Conservation (phyloP, 257 asterid species). For the Solanum chilense region DNA sequence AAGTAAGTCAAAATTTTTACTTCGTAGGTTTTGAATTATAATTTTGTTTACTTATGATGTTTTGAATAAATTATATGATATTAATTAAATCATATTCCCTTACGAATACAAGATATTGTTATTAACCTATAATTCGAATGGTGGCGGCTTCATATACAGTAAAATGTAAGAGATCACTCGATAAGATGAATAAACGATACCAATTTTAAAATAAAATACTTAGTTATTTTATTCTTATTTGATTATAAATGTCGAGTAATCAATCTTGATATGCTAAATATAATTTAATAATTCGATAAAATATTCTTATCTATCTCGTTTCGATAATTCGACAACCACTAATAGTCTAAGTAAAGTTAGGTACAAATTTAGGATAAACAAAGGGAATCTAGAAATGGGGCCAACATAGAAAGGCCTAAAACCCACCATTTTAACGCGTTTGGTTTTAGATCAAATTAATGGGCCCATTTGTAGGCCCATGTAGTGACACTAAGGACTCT, state of each 20-base stretch:
- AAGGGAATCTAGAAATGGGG: slow-evolving; percentile 4
- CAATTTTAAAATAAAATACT: neutral
- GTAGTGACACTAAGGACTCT: neutral
- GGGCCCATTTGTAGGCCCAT: neutral
- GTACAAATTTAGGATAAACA: neutral
- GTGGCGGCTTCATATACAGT: accelerated
- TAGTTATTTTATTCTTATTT: neutral
- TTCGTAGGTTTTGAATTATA: neutral
- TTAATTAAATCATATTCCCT: neutral
- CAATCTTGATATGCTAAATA: neutral
- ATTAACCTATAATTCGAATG: accelerated
- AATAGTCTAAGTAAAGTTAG: neutral
- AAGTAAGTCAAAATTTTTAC: neutral
- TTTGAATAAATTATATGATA: neutral
- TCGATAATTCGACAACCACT: neutral
- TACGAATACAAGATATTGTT: neutral
- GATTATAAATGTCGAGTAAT: neutral
- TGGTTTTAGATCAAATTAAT: neutral
- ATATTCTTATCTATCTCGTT: neutral
- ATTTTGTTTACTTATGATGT: neutral
- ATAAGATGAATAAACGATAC: neutral
- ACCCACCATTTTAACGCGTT: slow-evolving; percentile 13
- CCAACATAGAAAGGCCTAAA: slow-evolving; percentile 7
- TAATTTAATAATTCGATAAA: neutral
- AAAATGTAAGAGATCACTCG: neutral